Evolutionary conservation across 345 rosid species (phyloP).

Genomic region (Lumnitzera racemosa): DNA sequence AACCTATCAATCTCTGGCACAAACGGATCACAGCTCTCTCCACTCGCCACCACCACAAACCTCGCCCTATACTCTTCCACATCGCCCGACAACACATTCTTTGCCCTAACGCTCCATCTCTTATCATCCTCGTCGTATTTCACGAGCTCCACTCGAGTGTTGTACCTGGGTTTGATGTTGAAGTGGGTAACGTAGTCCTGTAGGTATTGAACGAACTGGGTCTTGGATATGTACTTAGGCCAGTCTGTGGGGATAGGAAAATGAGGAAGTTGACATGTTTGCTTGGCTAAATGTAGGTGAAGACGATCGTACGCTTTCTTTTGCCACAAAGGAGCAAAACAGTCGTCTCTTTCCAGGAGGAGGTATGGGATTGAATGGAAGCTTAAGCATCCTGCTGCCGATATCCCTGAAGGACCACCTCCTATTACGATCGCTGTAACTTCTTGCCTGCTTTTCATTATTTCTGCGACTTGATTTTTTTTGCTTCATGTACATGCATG

Average conservation of each 20-base stretch:
- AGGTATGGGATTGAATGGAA: constrained; percentile 50
- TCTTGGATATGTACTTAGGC: constrained; percentile 41
- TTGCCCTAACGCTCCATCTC: constrained; percentile 48
- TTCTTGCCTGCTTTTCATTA: not conserved
- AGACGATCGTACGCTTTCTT: constrained; percentile 66
- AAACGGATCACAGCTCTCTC: constrained; percentile 41
- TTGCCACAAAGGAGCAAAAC: constrained; percentile 60
- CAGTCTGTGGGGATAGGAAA: constrained; percentile 34
- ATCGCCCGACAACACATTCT: constrained; percentile 28
- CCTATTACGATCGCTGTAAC: constrained; percentile 49
- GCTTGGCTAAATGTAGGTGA: constrained; percentile 62
- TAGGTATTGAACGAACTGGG: constrained; percentile 43
- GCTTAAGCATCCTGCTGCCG: constrained; percentile 56
- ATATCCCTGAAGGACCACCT: constrained; percentile 69
- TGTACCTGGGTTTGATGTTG: constrained; percentile 41
- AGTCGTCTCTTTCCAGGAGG: constrained; percentile 59
- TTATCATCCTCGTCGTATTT: constrained; percentile 22
- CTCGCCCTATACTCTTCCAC: constrained; percentile 37
- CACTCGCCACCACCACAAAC: constrained; percentile 63
- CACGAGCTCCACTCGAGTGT: constrained; percentile 45
- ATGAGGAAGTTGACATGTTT: constrained; percentile 52
- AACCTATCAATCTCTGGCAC: constrained; percentile 43
- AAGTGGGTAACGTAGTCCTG: constrained; percentile 46
- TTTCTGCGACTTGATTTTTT: too few species aligned
- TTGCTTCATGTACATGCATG: too few species aligned